These are phyloP conservation scores for Cephalotrichum gorgonifer DNA, from an alignment of 2,329 filamentous ascomycete genomes.

Conservation along the genomic window DNA sequence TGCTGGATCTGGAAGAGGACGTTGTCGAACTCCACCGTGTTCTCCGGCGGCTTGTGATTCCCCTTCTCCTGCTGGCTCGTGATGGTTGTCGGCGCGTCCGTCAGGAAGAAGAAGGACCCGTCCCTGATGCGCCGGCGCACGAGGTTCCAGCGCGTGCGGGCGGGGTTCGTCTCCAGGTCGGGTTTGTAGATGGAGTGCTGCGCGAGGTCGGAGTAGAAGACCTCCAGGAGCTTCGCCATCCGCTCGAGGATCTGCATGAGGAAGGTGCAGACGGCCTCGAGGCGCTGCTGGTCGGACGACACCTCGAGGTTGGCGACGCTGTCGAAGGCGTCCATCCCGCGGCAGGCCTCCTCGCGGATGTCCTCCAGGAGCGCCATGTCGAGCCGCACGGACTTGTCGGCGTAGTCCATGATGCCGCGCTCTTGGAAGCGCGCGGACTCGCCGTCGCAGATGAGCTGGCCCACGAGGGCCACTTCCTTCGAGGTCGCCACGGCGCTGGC, in stretches of 20 bases:
- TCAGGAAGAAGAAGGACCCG: slow-evolving; percentile 39
- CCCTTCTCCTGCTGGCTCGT: slow-evolving; percentile 12
- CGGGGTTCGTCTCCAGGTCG: slow-evolving; percentile 40
- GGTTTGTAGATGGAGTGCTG: slow-evolving; percentile 39
- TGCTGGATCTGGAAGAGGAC: slow-evolving; percentile 31
- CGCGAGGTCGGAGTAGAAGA: slow-evolving; percentile 40
- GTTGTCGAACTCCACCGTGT: slow-evolving; percentile 32
- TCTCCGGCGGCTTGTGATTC: slow-evolving; percentile 15
- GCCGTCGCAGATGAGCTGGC: slow-evolving; percentile 35
- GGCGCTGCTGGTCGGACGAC: slow-evolving; percentile 23
- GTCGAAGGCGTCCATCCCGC: slow-evolving; percentile 45
- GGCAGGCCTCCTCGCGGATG: slow-evolving; percentile 39
- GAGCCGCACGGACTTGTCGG: slow-evolving; percentile 34
- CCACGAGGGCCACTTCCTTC: slow-evolving; percentile 37
- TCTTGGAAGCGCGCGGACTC: slow-evolving; percentile 38
- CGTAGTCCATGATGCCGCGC: slow-evolving; percentile 39
- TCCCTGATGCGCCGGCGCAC: slow-evolving; percentile 36
- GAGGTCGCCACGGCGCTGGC: slow-evolving; percentile 32
- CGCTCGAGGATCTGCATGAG: slow-evolving; percentile 41
- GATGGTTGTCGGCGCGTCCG: slow-evolving; percentile 22
- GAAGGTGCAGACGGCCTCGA: slow-evolving; percentile 31
- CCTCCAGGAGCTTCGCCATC: slow-evolving; percentile 38
- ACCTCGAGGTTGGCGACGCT: slow-evolving; percentile 30
- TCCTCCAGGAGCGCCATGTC: slow-evolving; percentile 44
- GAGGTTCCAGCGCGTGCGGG: slow-evolving; percentile 39